Base-by-base conservation (phyloP, 2,329 filamentous ascomycete genomes). In the Ophiostoma piceae region DNA sequence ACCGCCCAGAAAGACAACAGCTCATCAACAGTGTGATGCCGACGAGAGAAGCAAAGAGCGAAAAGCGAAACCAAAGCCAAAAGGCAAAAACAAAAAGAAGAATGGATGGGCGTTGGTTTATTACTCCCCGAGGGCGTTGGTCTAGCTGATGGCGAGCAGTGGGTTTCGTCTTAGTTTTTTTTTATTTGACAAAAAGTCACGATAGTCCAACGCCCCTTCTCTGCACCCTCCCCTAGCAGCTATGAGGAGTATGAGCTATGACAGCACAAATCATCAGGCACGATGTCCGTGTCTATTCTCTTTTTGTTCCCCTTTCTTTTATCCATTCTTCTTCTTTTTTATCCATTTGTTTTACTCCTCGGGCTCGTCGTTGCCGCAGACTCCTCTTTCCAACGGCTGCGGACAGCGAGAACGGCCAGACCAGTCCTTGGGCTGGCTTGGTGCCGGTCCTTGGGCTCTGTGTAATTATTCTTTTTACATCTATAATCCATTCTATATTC, bases 361-460 rank as follows among this genome's bases (percentile, higher is more conserved):
- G 32, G 60, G 60, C 60, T 64, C 60, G 26, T n/a, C 60, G 41
- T 54, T 70, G 68, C 57, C 26, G 39, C 35, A 19, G 51, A n/a
- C 11, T 37, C n/a, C 60, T 35, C 68, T 37, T 60, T 64, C 3
- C 32, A 64, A 64, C 60, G 60, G 60, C 60, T 29, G 19, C 16
- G 51, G 51, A 8, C 35, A 65, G 62, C 62, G 62, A 65, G 62
- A 65, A 65, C 62, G 62, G 62, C 62, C 62, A 39, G 32, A 8
- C 57, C 57, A 29, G 26, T 29, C 57, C 26, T 32, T 62, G 26
- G 14, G 26, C n/a, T 11, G 19, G 26, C 26, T 29, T 29, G 26
- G 26, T 29, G 26, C 57, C 26, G 14, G 26, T 29, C 57, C 26
- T 32, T 62, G 26, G 14, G 26, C n/a, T 43, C 9, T 54, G 47